Conservation (phyloP, 345 rosid genomes). For the Trapa incisa region DNA sequence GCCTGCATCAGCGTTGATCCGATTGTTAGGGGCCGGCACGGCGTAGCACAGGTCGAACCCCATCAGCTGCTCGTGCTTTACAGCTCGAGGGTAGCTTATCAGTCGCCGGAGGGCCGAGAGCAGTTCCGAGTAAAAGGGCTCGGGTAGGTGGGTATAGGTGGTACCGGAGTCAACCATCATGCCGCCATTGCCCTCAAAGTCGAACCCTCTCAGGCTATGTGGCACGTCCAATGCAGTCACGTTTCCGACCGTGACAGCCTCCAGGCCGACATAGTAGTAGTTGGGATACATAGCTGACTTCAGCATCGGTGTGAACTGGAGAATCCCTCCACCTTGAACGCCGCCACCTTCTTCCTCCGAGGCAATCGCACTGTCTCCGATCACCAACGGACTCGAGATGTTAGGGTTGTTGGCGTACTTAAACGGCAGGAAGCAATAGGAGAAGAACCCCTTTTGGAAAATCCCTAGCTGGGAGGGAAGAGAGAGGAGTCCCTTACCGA, state of each 20-base stretch:
- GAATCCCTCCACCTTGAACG: constrained; percentile 4
- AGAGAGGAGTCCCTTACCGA: constrained; percentile 72
- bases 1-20: constrained; percentile 1
- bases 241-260: constrained; percentile 45
- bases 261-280: constrained; percentile 62
- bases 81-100: constrained; percentile 49
- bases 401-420: constrained; percentile 67
- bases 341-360: neutral
- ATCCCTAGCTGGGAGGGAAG: constrained; percentile 70
- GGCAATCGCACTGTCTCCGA: constrained; percentile 49
- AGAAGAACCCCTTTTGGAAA: constrained; percentile 58
- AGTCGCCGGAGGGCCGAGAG: constrained; percentile 32
- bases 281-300: constrained; percentile 50
- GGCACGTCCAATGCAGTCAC: constrained; percentile 28
- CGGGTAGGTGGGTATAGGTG: constrained; percentile 68
- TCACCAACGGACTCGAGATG: constrained; percentile 53
- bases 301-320: constrained; percentile 71
- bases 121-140: constrained; percentile 54
- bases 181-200: constrained; percentile 71
- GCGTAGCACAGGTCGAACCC: constrained; percentile 76
- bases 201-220: constrained; percentile 42
- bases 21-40: constrained; percentile 52
- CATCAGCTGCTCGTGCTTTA: constrained; percentile 32
- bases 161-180: constrained; percentile 79
- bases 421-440: constrained; percentile 78